Percentiles rank a stretch among this genome's conserved stretches.
Evolutionary conservation across 306 rosid species (phyloP).

Genomic region (Trichosanthes cucumerina): DNA sequence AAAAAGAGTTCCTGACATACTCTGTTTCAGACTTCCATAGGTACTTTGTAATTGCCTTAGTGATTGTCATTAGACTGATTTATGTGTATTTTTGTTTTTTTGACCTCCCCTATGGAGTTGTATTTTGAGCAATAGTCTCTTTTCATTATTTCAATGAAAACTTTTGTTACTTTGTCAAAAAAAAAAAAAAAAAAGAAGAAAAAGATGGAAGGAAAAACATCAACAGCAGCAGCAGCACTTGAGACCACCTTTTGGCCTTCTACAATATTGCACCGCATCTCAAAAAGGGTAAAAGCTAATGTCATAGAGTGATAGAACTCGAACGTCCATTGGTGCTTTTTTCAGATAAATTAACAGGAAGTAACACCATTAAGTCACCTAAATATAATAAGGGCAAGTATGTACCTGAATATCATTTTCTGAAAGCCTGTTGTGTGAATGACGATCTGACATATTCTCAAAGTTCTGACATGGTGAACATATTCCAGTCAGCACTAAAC

Average conservation of each 20-base stretch:
- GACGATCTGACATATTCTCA: conserved; percentile 53
- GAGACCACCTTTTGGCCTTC: neutral
- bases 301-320: neutral
- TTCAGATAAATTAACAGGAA: neutral
- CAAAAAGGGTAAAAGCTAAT: neutral
- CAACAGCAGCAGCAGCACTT: neutral
- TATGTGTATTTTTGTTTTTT: too few species aligned
- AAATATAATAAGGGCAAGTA: neutral
- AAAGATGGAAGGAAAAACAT: neutral
- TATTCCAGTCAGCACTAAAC: conserved; percentile 19
- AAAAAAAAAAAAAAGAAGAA: too few species aligned
- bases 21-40: neutral
- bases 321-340: neutral
- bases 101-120: too few species aligned
- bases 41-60: too few species aligned
- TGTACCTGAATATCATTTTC: conserved; percentile 82
- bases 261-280: neutral
- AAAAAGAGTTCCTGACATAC: neutral
- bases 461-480: conserved; percentile 54
- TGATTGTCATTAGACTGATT: too few species aligned
- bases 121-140: too few species aligned
- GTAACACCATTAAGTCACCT: neutral
- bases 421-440: conserved; percentile 57
- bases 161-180: too few species aligned
- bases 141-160: too few species aligned